phyloP scores from a whole-genome alignment of 1,284 basidiomycete genomes.

The Melampsora larici-populina region DNA sequence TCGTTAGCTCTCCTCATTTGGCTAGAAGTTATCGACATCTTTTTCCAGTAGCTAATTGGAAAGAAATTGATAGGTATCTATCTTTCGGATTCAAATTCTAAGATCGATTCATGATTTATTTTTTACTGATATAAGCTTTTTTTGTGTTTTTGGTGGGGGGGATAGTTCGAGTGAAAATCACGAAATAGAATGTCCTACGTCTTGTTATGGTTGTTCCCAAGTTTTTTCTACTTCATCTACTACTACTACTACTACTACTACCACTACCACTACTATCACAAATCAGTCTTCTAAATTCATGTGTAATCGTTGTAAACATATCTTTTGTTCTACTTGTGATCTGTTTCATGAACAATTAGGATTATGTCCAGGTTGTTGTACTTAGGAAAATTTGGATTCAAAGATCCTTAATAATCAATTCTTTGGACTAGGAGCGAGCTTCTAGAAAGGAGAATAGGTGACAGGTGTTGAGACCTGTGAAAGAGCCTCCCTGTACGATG shows the following conservation, averaged over 20 bases:
- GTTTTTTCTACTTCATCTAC: constrained; percentile 18
- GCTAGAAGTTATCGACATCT: constrained; percentile 91
- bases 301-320: constrained; percentile 59
- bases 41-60: constrained; percentile 79
- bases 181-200: constrained; percentile 12
- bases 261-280: constrained; percentile 60
- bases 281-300: constrained; percentile 47
- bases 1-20: constrained; percentile 94
- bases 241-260: constrained; percentile 47
- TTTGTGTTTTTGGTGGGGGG: constrained; percentile 46
- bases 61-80: constrained; percentile 60
- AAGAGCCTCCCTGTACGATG: too few species aligned
- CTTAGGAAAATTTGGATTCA: too few species aligned
- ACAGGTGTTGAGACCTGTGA: too few species aligned
- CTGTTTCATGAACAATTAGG: constrained; percentile 54
- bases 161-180: constrained; percentile 22
- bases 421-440: too few species aligned
- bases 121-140: too few species aligned
- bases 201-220: constrained; percentile 16
- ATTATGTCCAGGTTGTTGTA: constrained; percentile 51
- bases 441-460: too few species aligned
- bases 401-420: too few species aligned
- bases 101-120: too few species aligned
- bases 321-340: constrained; percentile 72
- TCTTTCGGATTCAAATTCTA: too few species aligned